phyloP scores from a whole-genome alignment of 768 basidiomycete species.

The Dendrothele bispora region DNA sequence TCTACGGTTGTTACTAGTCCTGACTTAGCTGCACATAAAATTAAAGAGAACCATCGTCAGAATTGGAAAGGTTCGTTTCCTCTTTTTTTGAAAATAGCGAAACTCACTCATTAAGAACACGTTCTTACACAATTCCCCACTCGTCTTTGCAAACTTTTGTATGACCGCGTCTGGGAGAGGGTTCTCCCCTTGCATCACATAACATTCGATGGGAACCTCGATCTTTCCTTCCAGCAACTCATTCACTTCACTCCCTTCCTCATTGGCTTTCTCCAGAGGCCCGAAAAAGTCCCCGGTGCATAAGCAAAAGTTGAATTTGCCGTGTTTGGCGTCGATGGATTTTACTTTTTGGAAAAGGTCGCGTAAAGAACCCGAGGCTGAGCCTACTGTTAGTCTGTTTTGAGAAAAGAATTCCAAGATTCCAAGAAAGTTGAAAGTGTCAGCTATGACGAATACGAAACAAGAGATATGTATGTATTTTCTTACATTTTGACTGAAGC shows the following conservation, averaged over 20 bases:
- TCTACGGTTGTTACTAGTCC: slow-evolving; percentile 76
- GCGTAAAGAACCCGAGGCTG: slow-evolving; percentile 71
- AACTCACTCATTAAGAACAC: slow-evolving; percentile 83
- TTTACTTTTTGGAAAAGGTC: slow-evolving; percentile 81
- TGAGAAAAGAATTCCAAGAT: slow-evolving; percentile 7
- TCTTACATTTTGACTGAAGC: slow-evolving; percentile 36
- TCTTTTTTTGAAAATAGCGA: too few relatives aligned
- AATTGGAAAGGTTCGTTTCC: not conserved
- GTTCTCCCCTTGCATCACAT: slow-evolving; percentile 86
- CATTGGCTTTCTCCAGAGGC: slow-evolving; percentile 33
- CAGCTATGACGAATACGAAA: not conserved
- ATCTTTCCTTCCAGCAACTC: slow-evolving; percentile 67
- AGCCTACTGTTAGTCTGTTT: slow-evolving; percentile 71
- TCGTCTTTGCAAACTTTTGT: slow-evolving; percentile 71
- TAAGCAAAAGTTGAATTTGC: slow-evolving; percentile 84
- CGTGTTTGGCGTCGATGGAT: slow-evolving; percentile 86
- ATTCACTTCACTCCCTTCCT: slow-evolving; percentile 48
- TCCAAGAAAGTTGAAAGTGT: too few relatives aligned
- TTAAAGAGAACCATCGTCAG: not conserved
- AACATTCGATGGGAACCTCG: slow-evolving; percentile 85
- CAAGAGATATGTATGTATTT: not conserved
- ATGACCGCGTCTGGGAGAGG: slow-evolving; percentile 73
- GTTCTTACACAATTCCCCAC: slow-evolving; percentile 79
- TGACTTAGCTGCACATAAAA: slow-evolving; percentile 64
- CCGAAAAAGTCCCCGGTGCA: slow-evolving; percentile 89